phyloP scores from a whole-genome alignment of 2,329 filamentous ascomycete species.

The Aspergillus proliferans region DNA sequence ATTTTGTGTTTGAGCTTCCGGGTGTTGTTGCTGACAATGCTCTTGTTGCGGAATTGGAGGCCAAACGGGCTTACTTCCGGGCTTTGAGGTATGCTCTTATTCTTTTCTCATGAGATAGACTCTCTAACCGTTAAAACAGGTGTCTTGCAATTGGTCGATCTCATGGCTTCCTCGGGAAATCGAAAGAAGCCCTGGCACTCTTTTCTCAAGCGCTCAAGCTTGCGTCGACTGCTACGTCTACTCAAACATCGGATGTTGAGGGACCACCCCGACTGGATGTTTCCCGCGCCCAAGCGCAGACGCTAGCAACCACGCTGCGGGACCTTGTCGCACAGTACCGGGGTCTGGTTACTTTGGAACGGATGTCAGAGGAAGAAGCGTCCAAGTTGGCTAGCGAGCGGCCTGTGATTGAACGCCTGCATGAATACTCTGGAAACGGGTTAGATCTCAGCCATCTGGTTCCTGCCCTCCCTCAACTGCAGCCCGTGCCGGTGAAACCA shows the following conservation, averaged over 20 bases:
- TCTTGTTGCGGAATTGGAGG: constrained; percentile 71
- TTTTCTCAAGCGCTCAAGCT: constrained; percentile 66
- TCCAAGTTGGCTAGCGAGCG: constrained; percentile 36
- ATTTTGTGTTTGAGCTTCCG: constrained; percentile 81
- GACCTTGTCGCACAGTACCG: constrained; percentile 73
- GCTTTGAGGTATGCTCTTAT: constrained; percentile 63
- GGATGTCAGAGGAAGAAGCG: constrained; percentile 49
- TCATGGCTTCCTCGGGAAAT: constrained; percentile 65
- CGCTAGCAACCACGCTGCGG: constrained; percentile 57
- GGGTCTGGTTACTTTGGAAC: constrained; percentile 76
- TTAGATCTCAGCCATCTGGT: constrained; percentile 77
- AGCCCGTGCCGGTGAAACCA: constrained; percentile 83
- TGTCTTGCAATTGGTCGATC: constrained; percentile 80
- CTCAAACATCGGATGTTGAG: constrained; percentile 37
- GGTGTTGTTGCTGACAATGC: constrained; percentile 78
- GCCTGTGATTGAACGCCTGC: constrained; percentile 68
- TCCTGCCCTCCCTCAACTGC: constrained; percentile 75
- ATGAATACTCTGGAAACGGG: constrained; percentile 64
- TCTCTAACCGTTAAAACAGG: constrained; percentile 36
- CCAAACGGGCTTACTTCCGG: constrained; percentile 75
- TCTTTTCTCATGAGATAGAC: neutral
- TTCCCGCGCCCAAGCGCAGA: constrained; percentile 50
- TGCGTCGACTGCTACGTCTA: constrained; percentile 46
- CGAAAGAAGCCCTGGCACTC: constrained; percentile 77
- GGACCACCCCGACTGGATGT: constrained; percentile 64